Evolutionary conservation across 169 alveolate genomes (phyloP), one percentile per base, ranked within the genome.

Genomic region (Neospora caninum): DNA sequence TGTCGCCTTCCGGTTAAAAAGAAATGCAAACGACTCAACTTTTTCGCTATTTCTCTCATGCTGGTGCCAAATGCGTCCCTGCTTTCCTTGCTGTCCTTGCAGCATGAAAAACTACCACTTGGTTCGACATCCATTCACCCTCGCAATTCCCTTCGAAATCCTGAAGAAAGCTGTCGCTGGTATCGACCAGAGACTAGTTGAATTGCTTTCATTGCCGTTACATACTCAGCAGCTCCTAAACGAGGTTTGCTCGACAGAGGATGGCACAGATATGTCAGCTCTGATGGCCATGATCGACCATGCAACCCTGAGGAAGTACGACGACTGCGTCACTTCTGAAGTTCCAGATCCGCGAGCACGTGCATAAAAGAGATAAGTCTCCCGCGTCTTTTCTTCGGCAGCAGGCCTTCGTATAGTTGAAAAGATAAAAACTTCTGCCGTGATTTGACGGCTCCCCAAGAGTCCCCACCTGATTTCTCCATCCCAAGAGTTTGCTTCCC

Each of bases 61-160:
- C 58, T 34, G 20, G 92, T 39, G 39, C 58, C 91, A 86, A 78
- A 10, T 34, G 67, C 34, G n/a, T 88, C 87, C 58, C 36, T 10
- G 34, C 36, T 7, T 20, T 64, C 78, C 78, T 64, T 64, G 27
- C 6, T 49, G 0, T 49, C 42, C 43, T 31, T 43, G 88, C 95
- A 92, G 95, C 88, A 53, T 92, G 80, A 45, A 83, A 20, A 92
- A 92, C 80, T 84, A 92, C 43, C 92, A 82, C 88, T 80, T 92
- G 84, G 92, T 92, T 53, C 49, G 92, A 43, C 91, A 92, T n/a
- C 95, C 95, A 4, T 67, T 83, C 45, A 82, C 58, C 92, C 70
- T 42, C 36, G 89, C 89, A 36, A 41, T 82, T 42, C 70, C 89
- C 31, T 82, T 82, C 89, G 89, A 82, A 13, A 0, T 39, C 41